These are phyloP conservation scores for Naganishia kalamii DNA, from an alignment of 768 basidiomycete species.

Conservation along the genomic window DNA sequence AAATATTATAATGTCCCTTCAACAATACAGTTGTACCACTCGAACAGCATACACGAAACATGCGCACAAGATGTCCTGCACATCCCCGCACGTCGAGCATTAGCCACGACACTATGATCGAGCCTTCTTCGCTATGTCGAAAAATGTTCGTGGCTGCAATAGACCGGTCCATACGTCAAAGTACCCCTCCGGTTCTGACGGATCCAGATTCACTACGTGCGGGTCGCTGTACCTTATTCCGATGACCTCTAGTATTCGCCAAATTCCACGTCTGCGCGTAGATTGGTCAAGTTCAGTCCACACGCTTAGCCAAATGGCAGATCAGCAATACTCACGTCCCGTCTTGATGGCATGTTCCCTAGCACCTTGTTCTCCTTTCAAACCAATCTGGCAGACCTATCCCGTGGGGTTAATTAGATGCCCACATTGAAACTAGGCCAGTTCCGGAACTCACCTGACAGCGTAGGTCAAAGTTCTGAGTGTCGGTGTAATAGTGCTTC, in stretches of 20 bases:
- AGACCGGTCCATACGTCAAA: too few relatives aligned
- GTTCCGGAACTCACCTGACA: constrained; percentile 59
- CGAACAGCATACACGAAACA: too few relatives aligned
- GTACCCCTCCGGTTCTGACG: too few relatives aligned
- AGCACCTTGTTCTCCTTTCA: constrained; percentile 92
- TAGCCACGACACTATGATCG: too few relatives aligned
- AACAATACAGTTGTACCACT: too few relatives aligned
- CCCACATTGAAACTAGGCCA: constrained; percentile 23
- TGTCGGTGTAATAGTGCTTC: constrained; percentile 84
- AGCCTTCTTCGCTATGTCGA: too few relatives aligned
- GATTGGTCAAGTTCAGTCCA: not conserved
- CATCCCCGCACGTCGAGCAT: too few relatives aligned
- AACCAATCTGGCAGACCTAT: constrained; percentile 64
- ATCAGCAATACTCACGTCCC: constrained; percentile 1
- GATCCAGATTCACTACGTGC: too few relatives aligned
- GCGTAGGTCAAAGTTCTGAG: constrained; percentile 78
- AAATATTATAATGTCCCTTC: too few relatives aligned
- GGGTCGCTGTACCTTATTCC: too few relatives aligned
- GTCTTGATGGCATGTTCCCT: constrained; percentile 58
- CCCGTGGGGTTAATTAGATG: not conserved
- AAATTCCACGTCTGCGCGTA: constrained; percentile 39
- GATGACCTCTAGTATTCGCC: constrained; percentile 35
- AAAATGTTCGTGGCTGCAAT: too few relatives aligned
- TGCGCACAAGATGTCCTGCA: too few relatives aligned
- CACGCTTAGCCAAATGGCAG: not conserved